Conservation (phyloP, 345 rosid genomes). For the Arabidopsis suecica region DNA sequence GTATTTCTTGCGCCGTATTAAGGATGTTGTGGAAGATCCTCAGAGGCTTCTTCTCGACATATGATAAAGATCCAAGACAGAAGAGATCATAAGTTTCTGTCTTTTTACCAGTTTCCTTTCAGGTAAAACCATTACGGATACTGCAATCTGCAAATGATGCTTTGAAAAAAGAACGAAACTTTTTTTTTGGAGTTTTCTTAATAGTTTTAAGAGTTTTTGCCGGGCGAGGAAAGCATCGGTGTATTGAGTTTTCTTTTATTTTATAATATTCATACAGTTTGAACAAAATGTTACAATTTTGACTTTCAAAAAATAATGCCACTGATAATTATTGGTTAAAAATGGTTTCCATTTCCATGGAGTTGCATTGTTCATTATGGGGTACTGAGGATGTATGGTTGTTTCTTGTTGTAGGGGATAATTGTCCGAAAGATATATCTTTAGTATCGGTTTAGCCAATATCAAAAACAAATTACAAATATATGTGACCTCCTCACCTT, state of each 20-base stretch:
- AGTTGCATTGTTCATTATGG: conserved; percentile 53
- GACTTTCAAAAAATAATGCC: conserved; percentile 41
- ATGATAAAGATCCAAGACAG: conserved; percentile 39
- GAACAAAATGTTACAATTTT: conserved; percentile 37
- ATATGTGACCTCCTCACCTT: neutral
- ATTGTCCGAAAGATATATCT: neutral
- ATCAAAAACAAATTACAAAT: neutral
- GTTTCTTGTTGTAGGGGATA: neutral
- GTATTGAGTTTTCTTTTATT: conserved; percentile 12
- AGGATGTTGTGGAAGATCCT: conserved; percentile 90
- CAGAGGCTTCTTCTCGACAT: conserved; percentile 83
- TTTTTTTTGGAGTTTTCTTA: conserved; percentile 25
- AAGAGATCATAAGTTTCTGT: conserved; percentile 16
- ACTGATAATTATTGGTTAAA: conserved; percentile 25
- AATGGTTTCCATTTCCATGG: conserved; percentile 49
- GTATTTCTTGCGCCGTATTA: conserved; percentile 82
- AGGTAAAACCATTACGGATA: conserved; percentile 31
- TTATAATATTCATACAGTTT: conserved; percentile 13
- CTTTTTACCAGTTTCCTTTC: conserved; percentile 36
- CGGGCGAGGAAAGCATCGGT: conserved; percentile 44
- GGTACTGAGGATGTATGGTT: neutral
- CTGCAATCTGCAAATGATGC: conserved; percentile 26
- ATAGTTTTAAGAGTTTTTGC: conserved; percentile 37
- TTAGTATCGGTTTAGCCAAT: neutral
- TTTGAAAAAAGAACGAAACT: neutral